phyloP scores from a whole-genome alignment of 306 rosid species.

The Corylus heterophylla region DNA sequence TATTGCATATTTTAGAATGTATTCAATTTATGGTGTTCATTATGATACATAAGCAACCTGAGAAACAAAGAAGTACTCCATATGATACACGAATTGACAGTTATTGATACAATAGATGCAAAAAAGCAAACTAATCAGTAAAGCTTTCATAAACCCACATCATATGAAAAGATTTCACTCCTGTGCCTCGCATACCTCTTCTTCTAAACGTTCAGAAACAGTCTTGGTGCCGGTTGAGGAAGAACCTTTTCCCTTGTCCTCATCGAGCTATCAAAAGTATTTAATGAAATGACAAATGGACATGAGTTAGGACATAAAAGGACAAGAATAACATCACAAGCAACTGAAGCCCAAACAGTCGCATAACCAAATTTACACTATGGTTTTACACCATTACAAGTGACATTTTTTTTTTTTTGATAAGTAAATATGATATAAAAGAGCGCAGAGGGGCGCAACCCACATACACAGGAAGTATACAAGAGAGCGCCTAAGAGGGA shows the following conservation, averaged over 20 bases:
- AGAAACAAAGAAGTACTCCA: background rate
- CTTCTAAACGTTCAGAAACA: conserved; percentile 76
- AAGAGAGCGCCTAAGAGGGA: too few species aligned
- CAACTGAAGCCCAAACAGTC: background rate
- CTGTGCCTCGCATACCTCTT: conserved; percentile 61
- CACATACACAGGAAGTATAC: too few species aligned
- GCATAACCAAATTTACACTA: background rate
- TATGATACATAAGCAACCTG: background rate
- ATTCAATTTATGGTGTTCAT: background rate
- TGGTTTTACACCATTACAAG: background rate
- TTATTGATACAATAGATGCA: background rate
- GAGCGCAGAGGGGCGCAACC: too few species aligned
- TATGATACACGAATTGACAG: background rate
- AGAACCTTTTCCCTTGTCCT: conserved; percentile 79
- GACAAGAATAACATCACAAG: background rate
- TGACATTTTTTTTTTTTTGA: too few species aligned
- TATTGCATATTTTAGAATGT: background rate
- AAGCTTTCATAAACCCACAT: background rate
- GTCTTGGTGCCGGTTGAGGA: conserved; percentile 54
- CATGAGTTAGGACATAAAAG: conserved; percentile 15
- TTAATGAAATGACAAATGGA: conserved; percentile 19
- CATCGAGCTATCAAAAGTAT: conserved; percentile 61
- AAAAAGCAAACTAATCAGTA: background rate
- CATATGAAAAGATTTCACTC: background rate
- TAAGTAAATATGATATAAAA: too few species aligned